These are phyloP conservation scores for Amanita molliuscula DNA, from an alignment of 768 basidiomycete genomes.

Conservation along the genomic window DNA sequence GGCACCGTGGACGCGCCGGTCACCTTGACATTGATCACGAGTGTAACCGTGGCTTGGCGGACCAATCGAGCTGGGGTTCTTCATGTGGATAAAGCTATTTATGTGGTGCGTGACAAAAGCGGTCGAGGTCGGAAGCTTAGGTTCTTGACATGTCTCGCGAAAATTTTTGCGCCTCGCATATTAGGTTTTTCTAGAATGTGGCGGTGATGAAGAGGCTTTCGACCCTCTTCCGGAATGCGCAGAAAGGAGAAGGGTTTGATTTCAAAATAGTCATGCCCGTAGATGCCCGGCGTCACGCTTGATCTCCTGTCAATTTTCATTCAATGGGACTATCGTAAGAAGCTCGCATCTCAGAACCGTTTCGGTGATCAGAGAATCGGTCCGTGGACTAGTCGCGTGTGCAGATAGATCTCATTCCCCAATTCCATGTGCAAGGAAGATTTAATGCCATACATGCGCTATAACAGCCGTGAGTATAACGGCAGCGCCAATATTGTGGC, in stretches of 20 bases:
- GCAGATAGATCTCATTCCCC: not conserved
- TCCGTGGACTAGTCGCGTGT: not conserved
- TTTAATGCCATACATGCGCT: not conserved
- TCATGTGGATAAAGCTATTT: not conserved
- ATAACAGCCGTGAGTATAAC: not conserved
- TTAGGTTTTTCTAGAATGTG: not conserved
- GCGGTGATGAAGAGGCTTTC: not conserved
- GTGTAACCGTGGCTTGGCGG: not conserved
- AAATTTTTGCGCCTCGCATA: not conserved
- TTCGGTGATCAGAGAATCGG: not conserved
- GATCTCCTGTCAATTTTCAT: not conserved
- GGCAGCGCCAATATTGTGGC: not conserved
- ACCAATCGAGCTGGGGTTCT: not conserved
- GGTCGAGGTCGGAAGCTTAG: not conserved
- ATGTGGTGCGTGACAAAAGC: not conserved
- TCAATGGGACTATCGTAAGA: not conserved
- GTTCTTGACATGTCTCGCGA: not conserved
- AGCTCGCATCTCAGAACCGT: not conserved
- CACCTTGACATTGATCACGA: not conserved
- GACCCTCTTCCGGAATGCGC: not conserved
- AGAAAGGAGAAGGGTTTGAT: not conserved
- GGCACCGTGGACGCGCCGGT: not conserved
- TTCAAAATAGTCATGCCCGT: conserved; percentile 1
- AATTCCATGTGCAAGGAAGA: not conserved
- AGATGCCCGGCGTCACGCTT: not conserved